Evolutionary conservation across 2,329 filamentous ascomycete genomes (phyloP).

Genomic region (Pestalotiopsis sp.): DNA sequence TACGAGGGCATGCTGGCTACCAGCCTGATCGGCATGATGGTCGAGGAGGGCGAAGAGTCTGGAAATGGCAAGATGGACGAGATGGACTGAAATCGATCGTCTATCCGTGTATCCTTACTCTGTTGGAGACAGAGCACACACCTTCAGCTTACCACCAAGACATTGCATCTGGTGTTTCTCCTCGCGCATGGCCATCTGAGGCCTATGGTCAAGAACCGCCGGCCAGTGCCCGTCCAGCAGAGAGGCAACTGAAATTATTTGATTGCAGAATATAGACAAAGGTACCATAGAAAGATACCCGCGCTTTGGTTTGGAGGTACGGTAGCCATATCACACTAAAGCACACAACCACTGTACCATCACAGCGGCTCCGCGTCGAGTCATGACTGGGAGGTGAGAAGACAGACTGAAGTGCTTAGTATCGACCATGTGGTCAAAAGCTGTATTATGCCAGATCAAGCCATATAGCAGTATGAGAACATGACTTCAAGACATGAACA

Average conservation of each 20-base stretch:
- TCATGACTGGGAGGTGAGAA: too few species aligned
- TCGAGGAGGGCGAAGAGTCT: constrained; percentile 52
- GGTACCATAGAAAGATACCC: constrained; percentile 4
- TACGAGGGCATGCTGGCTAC: constrained; percentile 69
- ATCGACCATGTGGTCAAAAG: too few species aligned
- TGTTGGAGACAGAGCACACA: too few species aligned
- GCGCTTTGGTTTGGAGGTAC: background rate
- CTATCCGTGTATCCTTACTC: too few species aligned
- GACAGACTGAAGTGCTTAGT: too few species aligned
- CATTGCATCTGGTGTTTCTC: too few species aligned
- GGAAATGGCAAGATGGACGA: constrained; percentile 53
- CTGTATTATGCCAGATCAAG: background rate
- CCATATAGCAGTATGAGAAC: background rate
- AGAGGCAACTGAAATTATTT: background rate
- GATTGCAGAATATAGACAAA: background rate
- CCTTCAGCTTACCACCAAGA: too few species aligned
- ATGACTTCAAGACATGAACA: background rate
- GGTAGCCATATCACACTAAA: background rate
- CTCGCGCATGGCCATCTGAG: background rate
- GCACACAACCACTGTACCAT: background rate
- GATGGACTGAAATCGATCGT: constrained; percentile 52
- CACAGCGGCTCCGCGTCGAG: too few species aligned
- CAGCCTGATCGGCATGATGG: constrained; percentile 65
- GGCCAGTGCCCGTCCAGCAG: too few species aligned
- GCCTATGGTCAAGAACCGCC: background rate